A percentile compares a stretch with the other conserved stretches of the same genome.
phyloP scores from a whole-genome alignment of 768 basidiomycete genomes.

The Mycena pura region DNA sequence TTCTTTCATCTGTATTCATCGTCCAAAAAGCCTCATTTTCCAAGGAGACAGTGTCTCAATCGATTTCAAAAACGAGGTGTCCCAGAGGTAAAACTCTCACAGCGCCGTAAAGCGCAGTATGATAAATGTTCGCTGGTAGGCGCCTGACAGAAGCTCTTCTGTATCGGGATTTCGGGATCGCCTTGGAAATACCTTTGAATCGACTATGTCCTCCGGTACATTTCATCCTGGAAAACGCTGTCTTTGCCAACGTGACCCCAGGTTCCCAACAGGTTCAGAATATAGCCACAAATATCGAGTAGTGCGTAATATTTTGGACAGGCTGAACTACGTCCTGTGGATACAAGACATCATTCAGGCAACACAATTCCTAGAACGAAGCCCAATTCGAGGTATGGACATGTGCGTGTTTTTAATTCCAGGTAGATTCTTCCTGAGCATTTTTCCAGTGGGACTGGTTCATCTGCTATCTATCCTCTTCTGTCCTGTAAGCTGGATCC shows the following conservation, averaged over 20 bases:
- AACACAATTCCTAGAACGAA: conserved; percentile 25
- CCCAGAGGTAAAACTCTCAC: conserved; percentile 63
- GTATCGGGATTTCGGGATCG: conserved; percentile 72
- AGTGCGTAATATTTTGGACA: conserved; percentile 32
- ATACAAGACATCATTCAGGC: conserved; percentile 70
- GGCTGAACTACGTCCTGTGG: conserved; percentile 90
- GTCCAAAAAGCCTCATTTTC: conserved; percentile 29
- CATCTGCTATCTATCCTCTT: conserved; percentile 89
- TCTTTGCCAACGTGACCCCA: conserved; percentile 32
- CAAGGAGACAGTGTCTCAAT: conserved; percentile 46
- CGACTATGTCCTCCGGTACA: conserved; percentile 87
- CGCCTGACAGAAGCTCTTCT: conserved; percentile 82
- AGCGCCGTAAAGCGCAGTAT: not conserved
- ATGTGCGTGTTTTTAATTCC: conserved; percentile 56
- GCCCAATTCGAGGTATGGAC: conserved; percentile 62
- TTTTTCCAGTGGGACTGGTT: conserved; percentile 81
- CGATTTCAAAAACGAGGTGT: conserved; percentile 75
- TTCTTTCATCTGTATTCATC: not conserved
- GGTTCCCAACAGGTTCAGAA: conserved; percentile 75
- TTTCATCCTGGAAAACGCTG: not conserved
- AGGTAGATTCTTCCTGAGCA: not conserved
- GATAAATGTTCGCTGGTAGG: conserved; percentile 44
- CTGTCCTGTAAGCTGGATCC: conserved; percentile 63
- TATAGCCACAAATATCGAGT: not conserved
- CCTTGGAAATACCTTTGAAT: conserved; percentile 66